Percentiles rank a stretch among this genome's conserved stretches.
phyloP scores from a whole-genome alignment of 495 filamentous ascomycete species.

The Xylaria palmicola region DNA sequence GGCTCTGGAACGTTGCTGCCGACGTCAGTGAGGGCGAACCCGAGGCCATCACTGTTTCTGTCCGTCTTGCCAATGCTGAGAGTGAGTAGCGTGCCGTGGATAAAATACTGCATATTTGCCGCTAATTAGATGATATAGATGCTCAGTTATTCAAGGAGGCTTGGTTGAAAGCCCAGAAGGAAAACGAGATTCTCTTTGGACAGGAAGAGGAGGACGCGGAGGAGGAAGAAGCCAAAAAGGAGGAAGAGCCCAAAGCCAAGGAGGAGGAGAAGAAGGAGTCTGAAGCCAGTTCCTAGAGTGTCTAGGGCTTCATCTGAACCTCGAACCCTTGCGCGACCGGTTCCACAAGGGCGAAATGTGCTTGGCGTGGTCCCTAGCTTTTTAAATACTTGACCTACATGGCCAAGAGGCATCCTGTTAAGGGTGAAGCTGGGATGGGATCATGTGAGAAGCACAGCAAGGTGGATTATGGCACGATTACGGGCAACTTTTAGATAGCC shows the following conservation, averaged over 20 bases:
- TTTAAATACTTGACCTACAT: background rate
- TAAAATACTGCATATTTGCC: background rate
- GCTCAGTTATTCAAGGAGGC: slow-evolving; percentile 97
- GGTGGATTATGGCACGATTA: slow-evolving; percentile 15
- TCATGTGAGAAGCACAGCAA: slow-evolving; percentile 6
- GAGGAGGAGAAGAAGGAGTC: slow-evolving; percentile 30
- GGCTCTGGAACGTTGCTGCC: slow-evolving; percentile 98
- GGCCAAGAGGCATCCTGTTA: background rate
- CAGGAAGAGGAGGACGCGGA: slow-evolving; percentile 17
- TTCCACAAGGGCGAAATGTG: background rate
- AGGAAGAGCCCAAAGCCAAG: slow-evolving; percentile 26
- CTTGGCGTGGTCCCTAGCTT: background rate
- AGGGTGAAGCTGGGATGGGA: background rate
- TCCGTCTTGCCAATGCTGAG: slow-evolving; percentile 96
- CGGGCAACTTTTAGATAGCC: slow-evolving; percentile 27
- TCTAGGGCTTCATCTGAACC: background rate
- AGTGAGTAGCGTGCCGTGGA: slow-evolving; percentile 58
- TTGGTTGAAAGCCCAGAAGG: slow-evolving; percentile 96
- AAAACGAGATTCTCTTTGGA: slow-evolving; percentile 83
- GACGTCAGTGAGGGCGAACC: slow-evolving; percentile 98
- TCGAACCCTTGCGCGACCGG: background rate
- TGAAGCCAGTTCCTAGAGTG: slow-evolving; percentile 21
- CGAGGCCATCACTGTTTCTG: slow-evolving; percentile 92
- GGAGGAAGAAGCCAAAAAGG: slow-evolving; percentile 21
- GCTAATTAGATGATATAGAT: slow-evolving; percentile 52